Evolutionary conservation across 1,139 yeast genomes (phyloP).

Genomic region (Zhuliangozyma parablackwelliae): DNA sequence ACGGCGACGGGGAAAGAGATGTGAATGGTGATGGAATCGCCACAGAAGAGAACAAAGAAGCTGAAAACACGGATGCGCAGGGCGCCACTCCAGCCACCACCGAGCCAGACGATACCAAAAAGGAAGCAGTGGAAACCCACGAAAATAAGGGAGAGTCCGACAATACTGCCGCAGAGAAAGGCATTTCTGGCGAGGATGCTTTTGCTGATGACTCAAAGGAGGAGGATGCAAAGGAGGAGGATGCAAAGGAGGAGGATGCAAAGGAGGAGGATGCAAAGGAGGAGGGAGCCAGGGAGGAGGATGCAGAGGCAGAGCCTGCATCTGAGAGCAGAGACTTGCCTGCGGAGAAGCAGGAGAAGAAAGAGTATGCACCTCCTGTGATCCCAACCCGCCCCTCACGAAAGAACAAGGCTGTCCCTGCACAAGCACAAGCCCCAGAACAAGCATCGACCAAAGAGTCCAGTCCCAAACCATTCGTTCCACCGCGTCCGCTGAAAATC

Average conservation of each 20-base stretch:
- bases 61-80: neutral
- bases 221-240: too few species aligned
- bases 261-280: too few species aligned
- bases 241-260: too few species aligned
- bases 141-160: neutral
- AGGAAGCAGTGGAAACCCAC: neutral
- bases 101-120: constrained; percentile 6
- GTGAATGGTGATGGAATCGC: neutral
- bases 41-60: too few species aligned
- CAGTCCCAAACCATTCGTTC: constrained; percentile 2
- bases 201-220: too few species aligned
- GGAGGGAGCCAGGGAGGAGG: too few species aligned
- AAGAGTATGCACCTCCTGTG: too few species aligned
- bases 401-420: constrained; percentile 10
- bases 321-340: too few species aligned
- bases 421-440: constrained; percentile 6
- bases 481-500: constrained; percentile 9
- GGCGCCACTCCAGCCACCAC: neutral
- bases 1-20: constrained; percentile 1
- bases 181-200: too few species aligned
- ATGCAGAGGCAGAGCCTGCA: too few species aligned
- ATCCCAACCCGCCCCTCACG: constrained; percentile 3
- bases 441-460: constrained; percentile 4
- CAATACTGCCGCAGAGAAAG: neutral
- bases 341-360: too few species aligned